Percentiles rank a stretch among this genome's conserved stretches.
Evolutionary conservation across 495 filamentous ascomycete genomes (phyloP).

Genomic region (Acidiella bohemica): DNA sequence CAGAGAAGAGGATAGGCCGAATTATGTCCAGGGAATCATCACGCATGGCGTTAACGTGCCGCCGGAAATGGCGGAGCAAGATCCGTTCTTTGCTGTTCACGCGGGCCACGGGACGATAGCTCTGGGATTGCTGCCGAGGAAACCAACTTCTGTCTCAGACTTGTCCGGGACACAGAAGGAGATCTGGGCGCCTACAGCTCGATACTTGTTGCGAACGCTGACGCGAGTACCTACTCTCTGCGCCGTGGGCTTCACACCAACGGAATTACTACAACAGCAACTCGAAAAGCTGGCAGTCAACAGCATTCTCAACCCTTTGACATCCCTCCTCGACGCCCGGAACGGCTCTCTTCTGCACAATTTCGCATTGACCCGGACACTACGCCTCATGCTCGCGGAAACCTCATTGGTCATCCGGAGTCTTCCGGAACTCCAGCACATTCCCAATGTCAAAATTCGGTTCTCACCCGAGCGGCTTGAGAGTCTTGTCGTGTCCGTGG

Average conservation of each 20-base stretch:
- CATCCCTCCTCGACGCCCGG: constrained; percentile 52
- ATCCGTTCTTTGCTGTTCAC: constrained; percentile 49
- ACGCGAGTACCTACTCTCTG: constrained; percentile 30
- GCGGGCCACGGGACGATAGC: constrained; percentile 48
- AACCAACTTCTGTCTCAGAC: constrained; percentile 2
- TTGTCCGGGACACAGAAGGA: constrained; percentile 9
- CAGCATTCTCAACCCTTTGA: constrained; percentile 67
- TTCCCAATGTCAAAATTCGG: constrained; percentile 43
- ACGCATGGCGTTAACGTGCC: constrained; percentile 44
- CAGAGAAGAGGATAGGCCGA: constrained; percentile 47
- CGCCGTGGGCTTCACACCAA: constrained; percentile 31
- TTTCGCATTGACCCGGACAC: constrained; percentile 40
- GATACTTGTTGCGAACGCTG: constrained; percentile 28
- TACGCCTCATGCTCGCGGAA: constrained; percentile 52
- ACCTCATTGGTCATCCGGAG: constrained; percentile 48
- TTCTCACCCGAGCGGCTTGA: constrained; percentile 45
- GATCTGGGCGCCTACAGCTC: constrained; percentile 19
- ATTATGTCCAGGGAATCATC: constrained; percentile 61
- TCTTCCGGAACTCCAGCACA: constrained; percentile 52
- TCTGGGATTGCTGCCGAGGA: constrained; percentile 40
- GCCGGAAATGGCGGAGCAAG: constrained; percentile 21
- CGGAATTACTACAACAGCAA: constrained; percentile 46
- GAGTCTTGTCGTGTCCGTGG: constrained; percentile 41
- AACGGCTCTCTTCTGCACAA: constrained; percentile 62
- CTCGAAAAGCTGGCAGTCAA: constrained; percentile 74